Evolutionary conservation across 106 monocot species (phyloP), one percentile per base, ranked within the genome.

Genomic region (Dendrobium officinale): DNA sequence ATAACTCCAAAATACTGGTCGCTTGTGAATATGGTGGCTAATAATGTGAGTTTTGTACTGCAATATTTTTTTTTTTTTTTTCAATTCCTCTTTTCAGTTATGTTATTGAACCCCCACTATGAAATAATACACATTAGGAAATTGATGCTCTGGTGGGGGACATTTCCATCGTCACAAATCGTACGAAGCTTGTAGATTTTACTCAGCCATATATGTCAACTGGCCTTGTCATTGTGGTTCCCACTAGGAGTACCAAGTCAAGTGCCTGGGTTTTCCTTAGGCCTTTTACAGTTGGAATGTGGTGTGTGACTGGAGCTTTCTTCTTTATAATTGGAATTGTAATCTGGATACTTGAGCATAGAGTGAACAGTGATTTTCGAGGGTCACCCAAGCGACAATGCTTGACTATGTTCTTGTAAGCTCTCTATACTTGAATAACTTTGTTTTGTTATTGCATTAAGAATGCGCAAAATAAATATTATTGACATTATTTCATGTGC

Each of bases 271-370:
- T 77, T n/a, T 93, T 93, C 76, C 81, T 93, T 16, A 86, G 77
- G 68, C 93, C 93, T 42, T 93, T 93, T 80, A 90, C 88, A 0
- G 22, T 87, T 18, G 75, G 54, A 64, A 88, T 93, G 93, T 93
- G 93, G 93, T 80, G 83, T 42, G 68, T 87, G 20, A 88, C 81
- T 10, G 86, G 85, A 44, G 83, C 75, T n/a, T 93, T 88, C 72
- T 93, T 90, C 79, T 51, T 93, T 20, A 55, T 93, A 24, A 80
- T 93, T 24, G 93, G 93, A 45, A 66, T 82, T 40, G 93, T 93
- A 42, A 78, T 93, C 27, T 93, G 93, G 93, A 68, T 90, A 20
- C 85, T 93, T 49, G 93, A 93, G 88, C 93, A 93, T 79, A 80
- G 93, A 56, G 81, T 83, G 47, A 93, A 93, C 55, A 72, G 2